phyloP scores from a whole-genome alignment of 23 red algal species.

The Pyropia haitanensis region DNA sequence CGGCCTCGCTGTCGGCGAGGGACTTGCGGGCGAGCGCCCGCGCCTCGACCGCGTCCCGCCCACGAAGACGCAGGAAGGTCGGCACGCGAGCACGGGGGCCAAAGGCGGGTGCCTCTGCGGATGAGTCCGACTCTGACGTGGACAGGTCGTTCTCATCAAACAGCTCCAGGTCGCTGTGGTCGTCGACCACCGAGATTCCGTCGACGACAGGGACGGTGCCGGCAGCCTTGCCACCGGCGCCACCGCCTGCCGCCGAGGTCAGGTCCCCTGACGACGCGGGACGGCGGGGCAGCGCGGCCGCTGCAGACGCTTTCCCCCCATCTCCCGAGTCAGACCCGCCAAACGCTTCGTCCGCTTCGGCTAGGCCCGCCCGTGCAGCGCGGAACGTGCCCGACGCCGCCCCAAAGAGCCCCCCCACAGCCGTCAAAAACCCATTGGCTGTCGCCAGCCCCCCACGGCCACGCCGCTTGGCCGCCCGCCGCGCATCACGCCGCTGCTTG shows the following conservation, averaged over 20 bases:
- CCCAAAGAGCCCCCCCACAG: constrained; percentile 55
- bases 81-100: constrained; percentile 3
- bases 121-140: too few relatives aligned
- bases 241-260: too few relatives aligned
- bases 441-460: constrained; percentile 10
- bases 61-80: constrained; percentile 23
- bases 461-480: neutral
- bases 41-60: constrained; percentile 52
- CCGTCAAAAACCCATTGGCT: constrained; percentile 45
- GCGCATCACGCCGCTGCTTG: neutral
- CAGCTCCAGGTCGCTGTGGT: too few relatives aligned
- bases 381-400: constrained; percentile 5
- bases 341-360: constrained; percentile 32
- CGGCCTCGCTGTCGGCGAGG: constrained; percentile 48
- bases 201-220: too few relatives aligned
- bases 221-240: too few relatives aligned
- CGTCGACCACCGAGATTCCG: too few relatives aligned
- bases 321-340: constrained; percentile 23
- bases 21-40: constrained; percentile 62
- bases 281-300: constrained; percentile 6
- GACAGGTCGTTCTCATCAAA: too few relatives aligned
- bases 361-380: too few relatives aligned
- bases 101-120: too few relatives aligned
- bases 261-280: neutral
- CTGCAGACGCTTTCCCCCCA: constrained; percentile 10